Evolutionary conservation across 129 eudicot species (phyloP).

Genomic region (Escallonia herrerae): DNA sequence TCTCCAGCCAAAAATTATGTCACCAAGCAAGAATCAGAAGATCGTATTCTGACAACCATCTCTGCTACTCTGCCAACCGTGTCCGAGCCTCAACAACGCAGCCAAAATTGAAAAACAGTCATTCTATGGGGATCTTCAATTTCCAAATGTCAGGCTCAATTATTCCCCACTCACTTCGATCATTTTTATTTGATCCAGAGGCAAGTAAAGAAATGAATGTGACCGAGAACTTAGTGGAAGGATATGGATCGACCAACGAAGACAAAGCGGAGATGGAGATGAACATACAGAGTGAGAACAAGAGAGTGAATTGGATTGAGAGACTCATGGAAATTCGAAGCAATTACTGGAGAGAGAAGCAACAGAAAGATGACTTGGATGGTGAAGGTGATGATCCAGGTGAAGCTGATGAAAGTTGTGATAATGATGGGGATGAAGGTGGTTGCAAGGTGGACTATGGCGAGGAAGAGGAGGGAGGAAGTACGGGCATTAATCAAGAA

Average conservation of each 20-base stretch:
- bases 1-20: constrained; percentile 43
- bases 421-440: constrained; percentile 27
- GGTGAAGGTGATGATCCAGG: constrained; percentile 19
- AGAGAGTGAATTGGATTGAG: constrained; percentile 57
- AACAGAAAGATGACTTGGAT: constrained; percentile 17
- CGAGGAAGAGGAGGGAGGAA: constrained; percentile 39
- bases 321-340: constrained; percentile 48
- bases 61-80: constrained; percentile 34
- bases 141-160: constrained; percentile 34
- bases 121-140: constrained; percentile 51
- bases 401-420: constrained; percentile 29
- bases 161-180: constrained; percentile 37
- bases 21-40: constrained; percentile 31
- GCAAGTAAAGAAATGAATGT: constrained; percentile 23
- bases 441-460: constrained; percentile 66
- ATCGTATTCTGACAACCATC: constrained; percentile 57
- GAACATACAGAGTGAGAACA: constrained; percentile 23
- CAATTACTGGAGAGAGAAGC: constrained; percentile 37
- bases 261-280: constrained; percentile 7
- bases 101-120: constrained; percentile 43
- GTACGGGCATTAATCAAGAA: constrained; percentile 31
- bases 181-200: constrained; percentile 41
- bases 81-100: constrained; percentile 29
- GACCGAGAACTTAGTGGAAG: constrained; percentile 17
- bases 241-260: constrained; percentile 15